Percentiles rank a stretch among this genome's conserved stretches.
These are phyloP conservation scores for Dactylellina parvicollis DNA, from an alignment of 2,329 filamentous ascomycete species.

Conservation along the genomic window DNA sequence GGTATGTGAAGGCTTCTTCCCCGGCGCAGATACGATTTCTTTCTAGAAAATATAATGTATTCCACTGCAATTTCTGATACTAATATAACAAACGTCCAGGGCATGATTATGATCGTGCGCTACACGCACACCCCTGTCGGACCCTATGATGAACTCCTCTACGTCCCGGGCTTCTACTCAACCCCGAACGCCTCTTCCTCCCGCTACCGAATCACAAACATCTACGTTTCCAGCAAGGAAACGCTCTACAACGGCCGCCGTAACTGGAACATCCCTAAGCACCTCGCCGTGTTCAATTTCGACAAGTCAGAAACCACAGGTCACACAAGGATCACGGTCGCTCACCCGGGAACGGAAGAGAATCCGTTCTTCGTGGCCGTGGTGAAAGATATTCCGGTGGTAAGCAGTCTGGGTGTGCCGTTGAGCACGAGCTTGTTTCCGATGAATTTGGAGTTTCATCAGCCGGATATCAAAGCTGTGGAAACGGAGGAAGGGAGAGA, in stretches of 20 bases:
- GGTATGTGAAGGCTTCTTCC: neutral
- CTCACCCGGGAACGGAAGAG: slow-evolving; percentile 36
- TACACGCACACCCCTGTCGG: slow-evolving; percentile 67
- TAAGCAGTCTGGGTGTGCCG: slow-evolving; percentile 31
- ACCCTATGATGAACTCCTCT: slow-evolving; percentile 67
- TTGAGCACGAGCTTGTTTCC: slow-evolving; percentile 33
- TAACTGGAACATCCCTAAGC: slow-evolving; percentile 69
- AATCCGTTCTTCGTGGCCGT: slow-evolving; percentile 42
- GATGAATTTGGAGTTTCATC: slow-evolving; percentile 46
- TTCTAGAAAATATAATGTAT: slow-evolving; percentile 37
- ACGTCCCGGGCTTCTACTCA: slow-evolving; percentile 65
- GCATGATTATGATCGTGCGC: slow-evolving; percentile 66
- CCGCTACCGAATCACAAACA: slow-evolving; percentile 65
- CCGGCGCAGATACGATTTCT: neutral
- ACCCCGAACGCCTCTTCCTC: slow-evolving; percentile 61
- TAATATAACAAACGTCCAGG: slow-evolving; percentile 66
- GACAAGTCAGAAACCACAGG: slow-evolving; percentile 28
- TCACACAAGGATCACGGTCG: slow-evolving; percentile 37
- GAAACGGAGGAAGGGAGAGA: slow-evolving; percentile 27
- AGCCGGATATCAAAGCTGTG: slow-evolving; percentile 32
- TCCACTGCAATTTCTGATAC: slow-evolving; percentile 59
- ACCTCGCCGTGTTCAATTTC: slow-evolving; percentile 67
- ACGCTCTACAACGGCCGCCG: slow-evolving; percentile 67
- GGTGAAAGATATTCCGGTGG: slow-evolving; percentile 36
- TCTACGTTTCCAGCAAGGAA: slow-evolving; percentile 68